Base-by-base conservation (phyloP, 257 asterid species). In the Solanum clarkiae region DNA sequence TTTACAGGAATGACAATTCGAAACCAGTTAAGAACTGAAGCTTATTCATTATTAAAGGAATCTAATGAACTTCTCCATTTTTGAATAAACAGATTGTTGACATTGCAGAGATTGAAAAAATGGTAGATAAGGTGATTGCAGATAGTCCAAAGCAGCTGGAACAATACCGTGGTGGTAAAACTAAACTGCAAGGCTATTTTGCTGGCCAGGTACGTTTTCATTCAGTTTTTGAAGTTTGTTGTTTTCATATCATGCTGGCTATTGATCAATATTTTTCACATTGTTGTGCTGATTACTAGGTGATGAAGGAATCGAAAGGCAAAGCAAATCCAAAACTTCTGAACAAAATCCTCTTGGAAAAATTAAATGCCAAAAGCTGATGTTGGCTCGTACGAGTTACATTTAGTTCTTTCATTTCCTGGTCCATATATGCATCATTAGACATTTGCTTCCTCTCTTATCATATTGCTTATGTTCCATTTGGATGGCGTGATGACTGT, bases 241-340 rank as follows among this genome's bases (percentile, higher is more conserved):
- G 45, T 80, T 70, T 79, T 32, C 36, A 36, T 18, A 42, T 87
- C 71, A 14, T 26, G 7, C 62, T 15, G 45, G 20, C 42, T 15
- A 47, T 15, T 75, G 62, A 8, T 47, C 2, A 29, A 4, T 80
- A 59, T 12, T 66, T 55, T 72, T 69, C 44, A 62, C 70, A 51
- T 24, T 60, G 81, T 81, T 40, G 20, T 29, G 36, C 40, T 44
- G 59, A 82, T 81, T 57, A 66, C 72, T 91, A 97, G 98, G 90
- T 91, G 62, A 95, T 97, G 99, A 95, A 94, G 88, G 98, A 93
- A 91, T 92, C 98, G 7, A 95, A 94, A 89, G 98, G 98, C 88
- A 95, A 93, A 88, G 98, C 98, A 63, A 97, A 94, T 86, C 99
- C 99, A 5, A 95, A 89, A 68, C 92, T 97, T 86, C 80, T 97